Base-by-base conservation (phyloP, 2,329 filamentous ascomycete genomes). In the Teratosphaeria epicoccoides region DNA sequence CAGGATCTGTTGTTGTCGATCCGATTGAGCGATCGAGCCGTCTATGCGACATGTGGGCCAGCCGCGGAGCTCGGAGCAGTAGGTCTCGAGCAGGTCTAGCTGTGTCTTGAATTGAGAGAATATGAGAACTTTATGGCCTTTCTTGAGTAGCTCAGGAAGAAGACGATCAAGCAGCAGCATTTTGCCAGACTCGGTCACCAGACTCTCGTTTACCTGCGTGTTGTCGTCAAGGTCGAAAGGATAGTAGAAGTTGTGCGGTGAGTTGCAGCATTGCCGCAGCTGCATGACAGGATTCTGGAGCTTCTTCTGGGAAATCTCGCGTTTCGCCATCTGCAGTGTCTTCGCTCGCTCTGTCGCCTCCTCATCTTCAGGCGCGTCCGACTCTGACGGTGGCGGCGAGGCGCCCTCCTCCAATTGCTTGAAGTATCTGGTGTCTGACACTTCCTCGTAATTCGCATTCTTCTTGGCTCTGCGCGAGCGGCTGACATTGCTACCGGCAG, bases 91-190 rank as follows among this genome's bases (percentile, higher is more conserved):
- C 2, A 98, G 85, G 63, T 97, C 89, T 0, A 98, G 80, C 57
- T 95, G 90, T 0, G 85, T 95, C 52, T 90, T 94, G 72, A 98
- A 98, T 64, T 98, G 93, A 0, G 88, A 94, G 69, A 98, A 98
- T 49, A 98, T 88, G 45, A 98, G 79, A 24, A 97, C 37, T 64
- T 97, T 97, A 72, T 96, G 90, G 3, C 80, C 84, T 1, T 80
- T 77, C 0, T 73, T 58, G 53, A 98, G 84, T 0, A 98, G 76
- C 1, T 77, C 76, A 0, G 87, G 86, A 0, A 98, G 78, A 0
- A 98, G 77, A 0, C 88, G 82, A 66, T 98, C 93, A 0, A 98
- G 79, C 0, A 98, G 79, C 2, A 96, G 79, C 88, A 98, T 96
- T 68, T 98, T 98, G 12, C 93, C 93, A 0, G 89, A 95, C 0